Evolutionary conservation across 345 rosid species (phyloP).

Genomic region (Heritiera littoralis): DNA sequence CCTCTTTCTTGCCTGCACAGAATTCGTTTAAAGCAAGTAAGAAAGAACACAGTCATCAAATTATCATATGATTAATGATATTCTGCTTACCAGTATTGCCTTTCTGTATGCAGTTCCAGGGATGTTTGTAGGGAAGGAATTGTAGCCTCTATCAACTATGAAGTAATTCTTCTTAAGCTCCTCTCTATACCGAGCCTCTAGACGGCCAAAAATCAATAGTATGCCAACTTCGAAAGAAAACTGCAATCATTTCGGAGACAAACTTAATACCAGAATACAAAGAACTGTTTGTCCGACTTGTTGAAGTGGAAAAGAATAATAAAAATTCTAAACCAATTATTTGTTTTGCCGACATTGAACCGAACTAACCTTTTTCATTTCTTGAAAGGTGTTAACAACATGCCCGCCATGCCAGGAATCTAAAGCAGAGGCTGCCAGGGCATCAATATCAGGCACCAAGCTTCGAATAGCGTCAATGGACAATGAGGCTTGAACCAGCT

Average conservation of each 20-base stretch:
- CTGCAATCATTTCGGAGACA: slow-evolving; percentile 39
- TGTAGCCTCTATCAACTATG: slow-evolving; percentile 79
- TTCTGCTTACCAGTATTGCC: slow-evolving; percentile 50
- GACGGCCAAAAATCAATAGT: slow-evolving; percentile 64
- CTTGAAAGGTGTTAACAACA: slow-evolving; percentile 68
- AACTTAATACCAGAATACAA: not conserved
- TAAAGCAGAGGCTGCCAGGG: slow-evolving; percentile 47
- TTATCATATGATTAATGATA: not conserved
- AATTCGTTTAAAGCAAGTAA: not conserved
- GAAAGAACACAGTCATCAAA: not conserved
- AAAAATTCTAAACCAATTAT: slow-evolving; percentile 9
- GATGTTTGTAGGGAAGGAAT: slow-evolving; percentile 72
- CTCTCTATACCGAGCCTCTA: slow-evolving; percentile 57
- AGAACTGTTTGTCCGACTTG: not conserved
- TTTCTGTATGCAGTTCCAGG: slow-evolving; percentile 66
- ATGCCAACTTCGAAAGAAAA: slow-evolving; percentile 85
- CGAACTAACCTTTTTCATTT: slow-evolving; percentile 69
- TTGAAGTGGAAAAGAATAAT: not conserved
- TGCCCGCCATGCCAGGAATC: slow-evolving; percentile 55
- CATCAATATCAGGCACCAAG: slow-evolving; percentile 58
- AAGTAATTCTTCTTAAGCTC: slow-evolving; percentile 71
- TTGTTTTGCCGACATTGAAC: slow-evolving; percentile 5
- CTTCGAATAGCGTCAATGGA: slow-evolving; percentile 55
- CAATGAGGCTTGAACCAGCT: slow-evolving; percentile 64
- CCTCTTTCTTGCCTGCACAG: slow-evolving; percentile 52